Evolutionary conservation across 345 rosid genomes (phyloP), one percentile per base, ranked within the genome.

Genomic region (Eucalyptus rudis): DNA sequence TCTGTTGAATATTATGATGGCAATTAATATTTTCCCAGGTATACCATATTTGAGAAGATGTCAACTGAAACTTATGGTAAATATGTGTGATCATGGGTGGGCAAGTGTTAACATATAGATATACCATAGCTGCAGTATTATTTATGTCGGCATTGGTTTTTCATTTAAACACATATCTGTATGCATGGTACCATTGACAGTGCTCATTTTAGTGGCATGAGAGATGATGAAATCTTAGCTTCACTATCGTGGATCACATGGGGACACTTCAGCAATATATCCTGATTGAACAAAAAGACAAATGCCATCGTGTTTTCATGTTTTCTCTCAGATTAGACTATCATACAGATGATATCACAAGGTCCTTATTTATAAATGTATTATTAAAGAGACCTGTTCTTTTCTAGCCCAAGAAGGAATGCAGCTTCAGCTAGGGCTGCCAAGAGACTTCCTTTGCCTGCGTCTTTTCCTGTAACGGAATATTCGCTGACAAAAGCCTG

Each of bases 401-500:
- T 97, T 94, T 98, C 99, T 64, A 98, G 93, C 54, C 99, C 99
- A 87, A 98, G 93, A 88, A 97, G 97, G 92, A 97, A 96, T 25
- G 93, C 99, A 86, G 97, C 99, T 92, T 97, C 99, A 86, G 95
- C 99, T 88, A 98, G 97, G 85, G 95, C 96, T 20, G 99, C 99
- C 59, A 95, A 93, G 86, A 97, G 96, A 91, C 95, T 98, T 92
- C 99, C 99, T 27, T 91, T 93, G 87, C 99, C 99, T 49, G 97
- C 99, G 90, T 97, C 99, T 88, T 94, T 94, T 87, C 96, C 97
- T 12, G 94, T 95, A 87, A 98, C 99, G 16, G 97, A 97, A 93
- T 98, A 98, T 90, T 97, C 99, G 85, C 99, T 97, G 62, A 96
- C 96, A 91, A 98, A 98, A 88, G 97, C 99, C 99, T 98, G 92